Base-by-base conservation (phyloP, 2,329 filamentous ascomycete genomes). In the Fonsecaea monophora region DNA sequence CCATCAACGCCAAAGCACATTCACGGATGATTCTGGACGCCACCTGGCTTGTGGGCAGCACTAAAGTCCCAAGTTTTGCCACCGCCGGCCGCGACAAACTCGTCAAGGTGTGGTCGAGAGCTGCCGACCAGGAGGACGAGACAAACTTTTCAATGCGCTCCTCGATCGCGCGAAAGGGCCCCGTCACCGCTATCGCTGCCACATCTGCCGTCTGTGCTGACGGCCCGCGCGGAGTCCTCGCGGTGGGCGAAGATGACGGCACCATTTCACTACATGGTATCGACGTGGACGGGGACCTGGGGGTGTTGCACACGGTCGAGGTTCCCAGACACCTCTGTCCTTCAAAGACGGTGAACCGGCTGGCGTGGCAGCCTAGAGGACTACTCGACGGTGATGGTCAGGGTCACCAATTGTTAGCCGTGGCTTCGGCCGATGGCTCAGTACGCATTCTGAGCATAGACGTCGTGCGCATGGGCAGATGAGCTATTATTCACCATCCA, bases 71-170 rank as follows among this genome's bases (percentile, higher is more conserved):
- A 4, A 77, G 85, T 34, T 99, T 99, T 78, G 90, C 91, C 12
- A 99, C 95, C 0, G 94, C 94, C 1, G 92, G 94, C 2, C 85
- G 95, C 73, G 95, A 99, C 78, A 98, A 96, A 80, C 85, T 84
- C 32, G 89, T 96, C 42, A 91, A 91, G 75, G 75, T 94, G 53
- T 94, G 92, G 92, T 76, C 77, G 21, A n/a, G 59, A 12, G 34
- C 32, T 72, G 12, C 48, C 71, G n/a, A 64, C 60, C 21, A 38
- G 54, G 37, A 54, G 53, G 25, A 73, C 53, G 56, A 62, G 18
- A 65, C 75, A 25, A 76, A 77, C 18, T 88, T 90, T 68, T 75
- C 78, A 10, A 86, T 87, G 68, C 83, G 82, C 6, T 77, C 82
- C 2, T 84, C 83, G 1, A 80, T 91, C 25, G 74, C 84, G 0